A percentile compares a stretch with the other conserved stretches of the same genome.
Conservation (phyloP, 2,329 filamentous ascomycete species). For the Colletotrichum lupini region DNA sequence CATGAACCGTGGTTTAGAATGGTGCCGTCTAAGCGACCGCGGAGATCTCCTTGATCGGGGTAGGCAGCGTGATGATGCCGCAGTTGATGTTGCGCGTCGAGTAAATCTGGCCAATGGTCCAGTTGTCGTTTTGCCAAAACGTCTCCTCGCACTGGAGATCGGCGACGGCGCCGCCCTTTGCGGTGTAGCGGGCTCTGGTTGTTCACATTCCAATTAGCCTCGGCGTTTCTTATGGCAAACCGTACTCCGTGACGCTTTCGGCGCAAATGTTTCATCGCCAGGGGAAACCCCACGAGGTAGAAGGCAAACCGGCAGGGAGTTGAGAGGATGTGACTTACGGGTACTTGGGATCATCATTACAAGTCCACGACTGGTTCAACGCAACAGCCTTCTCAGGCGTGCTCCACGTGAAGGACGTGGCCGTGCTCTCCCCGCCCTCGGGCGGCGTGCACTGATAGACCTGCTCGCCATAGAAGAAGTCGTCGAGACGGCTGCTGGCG, state of each 20-base stretch:
- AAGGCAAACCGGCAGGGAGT: neutral
- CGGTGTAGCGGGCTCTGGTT: slow-evolving; percentile 42
- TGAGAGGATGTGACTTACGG: slow-evolving; percentile 22
- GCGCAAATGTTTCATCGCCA: too few relatives aligned
- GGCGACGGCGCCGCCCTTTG: slow-evolving; percentile 41
- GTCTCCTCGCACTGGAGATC: slow-evolving; percentile 44
- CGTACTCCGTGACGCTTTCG: too few relatives aligned
- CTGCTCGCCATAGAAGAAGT: slow-evolving; percentile 62
- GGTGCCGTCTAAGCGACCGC: slow-evolving; percentile 39
- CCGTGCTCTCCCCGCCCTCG: slow-evolving; percentile 40
- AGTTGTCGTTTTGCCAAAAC: slow-evolving; percentile 44
- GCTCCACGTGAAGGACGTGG: slow-evolving; percentile 56
- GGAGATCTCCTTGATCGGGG: slow-evolving; percentile 41
- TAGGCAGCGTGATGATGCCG: slow-evolving; percentile 39
- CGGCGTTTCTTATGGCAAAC: neutral
- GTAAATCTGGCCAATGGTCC: slow-evolving; percentile 46
- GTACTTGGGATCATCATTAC: slow-evolving; percentile 49
- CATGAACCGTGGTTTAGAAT: neutral
- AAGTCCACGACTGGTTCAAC: slow-evolving; percentile 63
- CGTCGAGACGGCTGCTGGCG: slow-evolving; percentile 52
- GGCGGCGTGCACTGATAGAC: slow-evolving; percentile 55
- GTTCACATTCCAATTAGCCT: neutral
- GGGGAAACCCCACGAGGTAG: too few relatives aligned
- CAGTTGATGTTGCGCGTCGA: slow-evolving; percentile 44
- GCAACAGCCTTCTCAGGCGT: slow-evolving; percentile 48